Base-by-base conservation (phyloP, 2,329 filamentous ascomycete genomes). In the Phyllosticta paracitricarpa region DNA sequence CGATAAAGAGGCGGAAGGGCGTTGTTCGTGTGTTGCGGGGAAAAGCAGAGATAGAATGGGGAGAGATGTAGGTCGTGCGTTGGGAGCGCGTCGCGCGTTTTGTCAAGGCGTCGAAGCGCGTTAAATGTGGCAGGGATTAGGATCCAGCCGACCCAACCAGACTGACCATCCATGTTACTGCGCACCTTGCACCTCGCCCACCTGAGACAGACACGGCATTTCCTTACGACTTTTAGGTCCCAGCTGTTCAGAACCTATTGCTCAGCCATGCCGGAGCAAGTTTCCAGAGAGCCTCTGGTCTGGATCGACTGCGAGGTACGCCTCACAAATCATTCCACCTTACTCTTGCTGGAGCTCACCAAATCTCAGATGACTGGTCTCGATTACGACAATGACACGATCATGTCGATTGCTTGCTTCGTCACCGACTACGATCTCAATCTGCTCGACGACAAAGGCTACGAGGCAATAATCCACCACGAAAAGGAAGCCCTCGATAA, bases 401-500 rank as follows among this genome's bases (percentile, higher is more conserved):
- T 97, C 69, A 85, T 97, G 70, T 91, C 96, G 69, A 88, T 97
- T 62, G 93, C 88, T 74, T 97, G 92, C 77, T 88, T 95, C 75
- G 84, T 99, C 71, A 99, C 94, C 7, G 89, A 92, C 66, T 82
- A 85, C 59, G 79, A 91, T 64, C 83, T 99, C 22, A 82, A 89
- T 62, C 73, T 95, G 35, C 76, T 96, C 26, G 91, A 96, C 63
- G 78, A 85, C 25, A 73, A 81, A 33, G 93, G 93, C 66, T 96
- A 89, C 80, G 89, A 95, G 69, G 83, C 83, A 28, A 80, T 93
- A 54, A 82, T 99, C 62, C 87, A 93, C 72, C 89, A 89, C 68
- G 79, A 85, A 0, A 79, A 85, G 68, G 79, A 84, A 59, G 82
- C 84, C 52, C 84, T 97, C 68, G 85, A 87, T 69, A 74, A 79